Percentiles rank a stretch among this genome's conserved stretches.
These are phyloP conservation scores for Globisporangium okanoganense DNA, from an alignment of 352 stramenopile species.

Conservation along the genomic window DNA sequence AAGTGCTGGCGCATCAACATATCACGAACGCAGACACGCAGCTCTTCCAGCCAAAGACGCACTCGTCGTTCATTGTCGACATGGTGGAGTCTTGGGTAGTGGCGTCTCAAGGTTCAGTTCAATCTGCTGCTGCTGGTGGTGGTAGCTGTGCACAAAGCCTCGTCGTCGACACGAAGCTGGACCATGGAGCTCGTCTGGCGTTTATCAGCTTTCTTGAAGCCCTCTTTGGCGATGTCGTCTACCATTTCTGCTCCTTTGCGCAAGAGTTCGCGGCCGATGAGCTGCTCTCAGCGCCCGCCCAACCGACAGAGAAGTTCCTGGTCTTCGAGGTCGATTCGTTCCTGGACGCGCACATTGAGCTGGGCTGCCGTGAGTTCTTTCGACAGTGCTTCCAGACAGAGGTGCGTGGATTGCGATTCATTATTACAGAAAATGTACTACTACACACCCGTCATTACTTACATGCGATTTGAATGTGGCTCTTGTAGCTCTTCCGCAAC, in stretches of 20 bases:
- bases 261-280: constrained; percentile 24
- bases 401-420: constrained; percentile 21
- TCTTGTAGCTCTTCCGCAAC: constrained; percentile 46
- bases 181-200: constrained; percentile 33
- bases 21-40: constrained; percentile 44
- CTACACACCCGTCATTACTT: not conserved
- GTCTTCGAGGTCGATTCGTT: constrained; percentile 65
- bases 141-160: not conserved
- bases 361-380: constrained; percentile 78
- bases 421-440: not conserved
- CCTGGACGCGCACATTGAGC: constrained; percentile 53
- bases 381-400: constrained; percentile 70
- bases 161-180: constrained; percentile 3
- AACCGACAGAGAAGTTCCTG: constrained; percentile 28
- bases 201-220: constrained; percentile 55
- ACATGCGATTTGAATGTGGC: not conserved
- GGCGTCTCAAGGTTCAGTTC: not conserved
- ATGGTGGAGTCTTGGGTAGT: constrained; percentile 20
- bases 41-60: constrained; percentile 33
- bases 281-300: not conserved
- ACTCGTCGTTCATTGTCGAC: constrained; percentile 22
- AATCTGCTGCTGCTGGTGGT: not conserved
- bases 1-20: constrained; percentile 31
- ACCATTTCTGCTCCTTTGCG: constrained; percentile 59
- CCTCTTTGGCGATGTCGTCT: constrained; percentile 58